These are phyloP conservation scores for Phaeoacremonium minimum DNA, from an alignment of 2,329 filamentous ascomycete genomes.

Conservation along the genomic window DNA sequence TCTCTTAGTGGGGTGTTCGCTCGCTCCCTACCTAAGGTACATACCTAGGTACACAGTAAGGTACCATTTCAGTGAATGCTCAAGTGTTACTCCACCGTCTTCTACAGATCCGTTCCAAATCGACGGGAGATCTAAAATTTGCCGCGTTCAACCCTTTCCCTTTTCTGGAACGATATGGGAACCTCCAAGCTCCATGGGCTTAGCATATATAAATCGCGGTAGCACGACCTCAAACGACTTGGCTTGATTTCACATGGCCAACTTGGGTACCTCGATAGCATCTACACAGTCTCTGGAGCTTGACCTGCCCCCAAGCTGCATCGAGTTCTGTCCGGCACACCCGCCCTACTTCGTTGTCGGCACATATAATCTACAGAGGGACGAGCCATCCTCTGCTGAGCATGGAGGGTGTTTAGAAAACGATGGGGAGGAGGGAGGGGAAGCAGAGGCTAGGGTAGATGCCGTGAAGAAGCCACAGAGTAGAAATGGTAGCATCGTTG, in stretches of 20 bases:
- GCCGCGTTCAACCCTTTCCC: neutral
- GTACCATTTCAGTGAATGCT: no score
- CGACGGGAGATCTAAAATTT: no score
- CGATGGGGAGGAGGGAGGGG: slow-evolving; percentile 13
- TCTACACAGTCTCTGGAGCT: slow-evolving; percentile 48
- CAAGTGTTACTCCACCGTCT: no score
- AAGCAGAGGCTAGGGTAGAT: slow-evolving; percentile 17
- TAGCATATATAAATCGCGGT: no score
- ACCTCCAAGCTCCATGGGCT: no score
- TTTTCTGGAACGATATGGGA: no score
- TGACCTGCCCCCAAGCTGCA: slow-evolving; percentile 69
- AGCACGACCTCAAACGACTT: no score
- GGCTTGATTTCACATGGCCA: no score
- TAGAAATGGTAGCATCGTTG: slow-evolving; percentile 69
- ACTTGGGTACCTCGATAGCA: slow-evolving; percentile 18
- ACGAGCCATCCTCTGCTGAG: slow-evolving; percentile 11
- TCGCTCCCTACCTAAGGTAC: no score
- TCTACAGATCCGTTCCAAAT: no score
- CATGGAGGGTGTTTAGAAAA: slow-evolving; percentile 16
- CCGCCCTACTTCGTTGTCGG: slow-evolving; percentile 72
- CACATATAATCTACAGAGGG: slow-evolving; percentile 72
- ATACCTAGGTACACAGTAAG: no score
- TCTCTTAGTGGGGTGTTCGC: no score
- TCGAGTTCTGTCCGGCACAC: slow-evolving; percentile 65
- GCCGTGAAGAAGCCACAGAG: slow-evolving; percentile 43